A percentile compares a stretch with the other conserved stretches of the same genome.
Conservation (phyloP, 1,139 yeast species). For the Scheffersomyces insectosa region DNA sequence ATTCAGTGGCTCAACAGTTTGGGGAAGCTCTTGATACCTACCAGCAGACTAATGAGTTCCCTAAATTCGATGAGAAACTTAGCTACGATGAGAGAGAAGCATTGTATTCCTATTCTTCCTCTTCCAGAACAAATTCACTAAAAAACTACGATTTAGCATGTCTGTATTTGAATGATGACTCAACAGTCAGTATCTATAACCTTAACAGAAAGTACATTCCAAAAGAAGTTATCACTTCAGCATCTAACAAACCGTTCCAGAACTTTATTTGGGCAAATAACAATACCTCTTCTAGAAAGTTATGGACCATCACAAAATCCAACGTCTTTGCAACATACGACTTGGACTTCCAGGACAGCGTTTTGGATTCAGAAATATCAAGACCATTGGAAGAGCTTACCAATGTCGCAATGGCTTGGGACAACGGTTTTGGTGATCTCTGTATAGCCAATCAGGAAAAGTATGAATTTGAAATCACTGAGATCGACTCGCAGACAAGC, state of each 20-base stretch:
- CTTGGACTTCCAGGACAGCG: slow-evolving; percentile 31
- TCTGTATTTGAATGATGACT: slow-evolving; percentile 75
- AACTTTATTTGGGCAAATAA: slow-evolving; percentile 47
- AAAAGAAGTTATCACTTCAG: slow-evolving; percentile 58
- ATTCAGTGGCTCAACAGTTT: slow-evolving; percentile 3
- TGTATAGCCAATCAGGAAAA: slow-evolving; percentile 55
- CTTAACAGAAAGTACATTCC: slow-evolving; percentile 77
- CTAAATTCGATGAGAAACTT: slow-evolving; percentile 13
- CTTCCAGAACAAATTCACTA: slow-evolving; percentile 16
- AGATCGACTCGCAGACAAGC: slow-evolving; percentile 9
- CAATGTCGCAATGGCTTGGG: slow-evolving; percentile 57
- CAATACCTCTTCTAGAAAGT: slow-evolving; percentile 20
- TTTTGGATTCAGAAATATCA: slow-evolving; percentile 34
- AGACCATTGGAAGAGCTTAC: slow-evolving; percentile 56
- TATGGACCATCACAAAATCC: slow-evolving; percentile 51
- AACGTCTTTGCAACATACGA: slow-evolving; percentile 55
- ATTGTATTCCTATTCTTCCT: slow-evolving; percentile 9
- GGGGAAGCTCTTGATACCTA: slow-evolving; percentile 2
- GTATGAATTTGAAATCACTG: slow-evolving; percentile 35
- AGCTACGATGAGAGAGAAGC: slow-evolving; percentile 31
- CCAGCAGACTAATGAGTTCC: slow-evolving; percentile 2
- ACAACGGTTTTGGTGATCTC: slow-evolving; percentile 46
- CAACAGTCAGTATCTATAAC: slow-evolving; percentile 72
- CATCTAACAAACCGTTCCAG: slow-evolving; percentile 46
- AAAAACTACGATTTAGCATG: slow-evolving; percentile 70